Conservation (phyloP, 108 stramenopile species). For the Pseudonitzschia delicatissima region DNA sequence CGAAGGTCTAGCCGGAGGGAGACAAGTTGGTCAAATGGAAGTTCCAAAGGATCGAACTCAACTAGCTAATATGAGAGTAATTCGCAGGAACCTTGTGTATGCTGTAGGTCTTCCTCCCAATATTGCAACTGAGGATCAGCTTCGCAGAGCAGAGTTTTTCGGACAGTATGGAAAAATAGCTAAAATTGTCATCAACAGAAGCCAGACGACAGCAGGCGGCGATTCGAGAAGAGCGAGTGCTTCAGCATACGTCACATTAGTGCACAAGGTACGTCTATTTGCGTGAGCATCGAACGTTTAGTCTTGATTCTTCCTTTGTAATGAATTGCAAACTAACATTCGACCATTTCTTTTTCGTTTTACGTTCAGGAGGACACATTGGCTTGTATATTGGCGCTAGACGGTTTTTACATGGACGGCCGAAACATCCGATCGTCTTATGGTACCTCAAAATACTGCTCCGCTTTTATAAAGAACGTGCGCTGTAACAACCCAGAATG, state of each 20-base stretch:
- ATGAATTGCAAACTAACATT: too few species aligned
- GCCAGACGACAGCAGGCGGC: slow-evolving; percentile 54
- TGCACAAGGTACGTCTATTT: slow-evolving; percentile 69
- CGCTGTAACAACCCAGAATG: slow-evolving; percentile 99
- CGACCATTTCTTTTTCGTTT: slow-evolving; percentile 9
- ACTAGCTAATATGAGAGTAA: slow-evolving; percentile 96
- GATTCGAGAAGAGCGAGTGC: slow-evolving; percentile 72
- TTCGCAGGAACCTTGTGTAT: slow-evolving; percentile 96
- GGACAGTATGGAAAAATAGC: slow-evolving; percentile 96
- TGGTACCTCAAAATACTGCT: slow-evolving; percentile 99
- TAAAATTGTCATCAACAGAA: slow-evolving; percentile 94
- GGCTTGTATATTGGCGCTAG: slow-evolving; percentile 85
- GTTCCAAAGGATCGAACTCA: slow-evolving; percentile 85
- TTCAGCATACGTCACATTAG: slow-evolving; percentile 95
- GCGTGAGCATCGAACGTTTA: background rate
- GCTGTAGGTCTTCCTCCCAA: slow-evolving; percentile 89
- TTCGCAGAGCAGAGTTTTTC: slow-evolving; percentile 91
- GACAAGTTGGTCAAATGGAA: slow-evolving; percentile 54
- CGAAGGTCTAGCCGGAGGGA: slow-evolving; percentile 37
- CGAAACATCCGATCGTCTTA: slow-evolving; percentile 93
- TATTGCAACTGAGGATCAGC: slow-evolving; percentile 82
- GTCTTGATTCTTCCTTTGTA: slow-evolving; percentile 1
- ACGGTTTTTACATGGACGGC: slow-evolving; percentile 88
- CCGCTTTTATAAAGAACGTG: slow-evolving; percentile 93
- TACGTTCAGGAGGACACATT: slow-evolving; percentile 76